These are phyloP conservation scores for Boletellus ananiceps DNA, from an alignment of 768 basidiomycete species.

Conservation along the genomic window DNA sequence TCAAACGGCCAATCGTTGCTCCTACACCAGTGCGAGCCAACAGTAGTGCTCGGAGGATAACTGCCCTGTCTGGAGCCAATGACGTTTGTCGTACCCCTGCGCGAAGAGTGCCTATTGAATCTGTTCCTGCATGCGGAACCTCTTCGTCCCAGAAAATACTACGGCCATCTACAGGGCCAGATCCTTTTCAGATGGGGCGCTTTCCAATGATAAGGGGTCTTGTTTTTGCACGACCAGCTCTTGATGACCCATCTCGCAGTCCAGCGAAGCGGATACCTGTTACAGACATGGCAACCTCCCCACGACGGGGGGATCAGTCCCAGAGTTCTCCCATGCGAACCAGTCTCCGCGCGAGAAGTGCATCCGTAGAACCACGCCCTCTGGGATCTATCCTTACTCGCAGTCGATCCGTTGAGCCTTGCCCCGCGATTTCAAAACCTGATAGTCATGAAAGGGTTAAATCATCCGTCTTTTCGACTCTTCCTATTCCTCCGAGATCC, in stretches of 20 bases:
- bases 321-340: conserved; percentile 16
- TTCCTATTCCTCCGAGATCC: conserved; percentile 5
- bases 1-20: conserved; percentile 27
- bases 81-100: conserved; percentile 56
- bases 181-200: conserved; percentile 16
- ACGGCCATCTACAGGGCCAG: conserved; percentile 29
- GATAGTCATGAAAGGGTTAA: conserved; percentile 12
- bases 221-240: conserved; percentile 40
- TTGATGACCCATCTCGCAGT: conserved; percentile 36
- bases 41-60: conserved; percentile 2
- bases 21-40: conserved; percentile 27
- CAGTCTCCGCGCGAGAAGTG: conserved; percentile 26
- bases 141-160: conserved; percentile 45
- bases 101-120: conserved; percentile 53
- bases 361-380: conserved; percentile 35
- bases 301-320: conserved; percentile 12
- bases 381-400: conserved; percentile 11
- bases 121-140: conserved; percentile 47
- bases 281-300: conserved; percentile 25
- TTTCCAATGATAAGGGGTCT: conserved; percentile 19
- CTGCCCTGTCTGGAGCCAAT: conserved; percentile 31
- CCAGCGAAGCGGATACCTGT: conserved; percentile 33
- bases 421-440: conserved; percentile 3
- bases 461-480: conserved; percentile 21
- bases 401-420: conserved; percentile 31